A percentile compares a stretch with the other conserved stretches of the same genome.
Conservation (phyloP, 2,329 filamentous ascomycete species). For the Amylocarpus encephaloides region DNA sequence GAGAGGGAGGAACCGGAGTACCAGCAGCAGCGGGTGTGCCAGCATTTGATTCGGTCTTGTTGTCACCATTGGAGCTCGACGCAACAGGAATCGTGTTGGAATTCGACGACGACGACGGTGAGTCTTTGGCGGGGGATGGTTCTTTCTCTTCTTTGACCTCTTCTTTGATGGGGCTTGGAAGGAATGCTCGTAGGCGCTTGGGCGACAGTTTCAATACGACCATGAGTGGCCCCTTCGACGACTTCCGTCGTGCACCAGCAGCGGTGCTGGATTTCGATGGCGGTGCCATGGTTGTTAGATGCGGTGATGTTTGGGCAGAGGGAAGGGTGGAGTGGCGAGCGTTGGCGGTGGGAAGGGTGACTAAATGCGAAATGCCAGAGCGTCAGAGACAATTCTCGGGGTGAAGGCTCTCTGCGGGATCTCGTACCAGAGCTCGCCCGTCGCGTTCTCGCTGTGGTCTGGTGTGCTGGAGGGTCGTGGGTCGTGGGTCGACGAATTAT, state of each 20-base stretch:
- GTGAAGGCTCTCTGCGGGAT: constrained; percentile 5
- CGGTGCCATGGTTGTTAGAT: constrained; percentile 22
- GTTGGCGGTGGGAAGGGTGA: constrained; percentile 1
- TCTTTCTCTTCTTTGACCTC: constrained; percentile 31
- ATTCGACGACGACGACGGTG: constrained; percentile 36
- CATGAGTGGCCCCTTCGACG: constrained; percentile 33
- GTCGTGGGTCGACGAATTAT: not conserved
- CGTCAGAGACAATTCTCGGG: constrained; percentile 3
- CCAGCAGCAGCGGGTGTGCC: constrained; percentile 51
- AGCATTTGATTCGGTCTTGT: constrained; percentile 52
- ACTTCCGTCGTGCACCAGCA: constrained; percentile 22
- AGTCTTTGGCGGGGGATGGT: constrained; percentile 31
- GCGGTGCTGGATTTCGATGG: constrained; percentile 17
- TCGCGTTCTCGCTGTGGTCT: constrained; percentile 1
- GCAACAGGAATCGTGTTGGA: constrained; percentile 33
- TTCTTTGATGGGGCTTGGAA: constrained; percentile 42
- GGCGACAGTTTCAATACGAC: constrained; percentile 49
- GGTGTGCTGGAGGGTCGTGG: too few relatives aligned
- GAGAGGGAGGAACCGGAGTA: constrained; percentile 46
- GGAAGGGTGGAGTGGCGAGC: not conserved
- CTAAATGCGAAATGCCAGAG: constrained; percentile 8
- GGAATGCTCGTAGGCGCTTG: constrained; percentile 44
- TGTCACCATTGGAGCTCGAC: constrained; percentile 43
- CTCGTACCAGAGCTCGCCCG: constrained; percentile 5
- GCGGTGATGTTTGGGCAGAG: constrained; percentile 1